Evolutionary conservation across 1,139 yeast genomes (phyloP), one percentile per base, ranked within the genome.

Genomic region (Kurtzmaniella natalensis): DNA sequence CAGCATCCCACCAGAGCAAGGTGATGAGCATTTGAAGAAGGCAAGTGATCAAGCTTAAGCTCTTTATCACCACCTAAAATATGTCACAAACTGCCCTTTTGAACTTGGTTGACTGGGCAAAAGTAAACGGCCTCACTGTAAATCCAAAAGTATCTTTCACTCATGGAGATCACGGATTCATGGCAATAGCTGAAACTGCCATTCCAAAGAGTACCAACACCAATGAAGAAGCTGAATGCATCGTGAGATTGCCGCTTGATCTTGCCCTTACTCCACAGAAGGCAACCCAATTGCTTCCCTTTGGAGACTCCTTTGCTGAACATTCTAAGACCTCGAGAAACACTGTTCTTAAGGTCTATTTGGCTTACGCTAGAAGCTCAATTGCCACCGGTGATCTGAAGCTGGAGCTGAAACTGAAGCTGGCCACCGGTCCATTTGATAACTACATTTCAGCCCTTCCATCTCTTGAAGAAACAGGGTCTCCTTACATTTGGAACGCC

Each of bases 391-490:
- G n/a, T n/a, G n/a, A n/a, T n/a, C n/a, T n/a, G n/a, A n/a, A n/a
- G n/a, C n/a, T n/a, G n/a, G n/a, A n/a, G n/a, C n/a, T n/a, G n/a
- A n/a, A n/a, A n/a, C n/a, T n/a, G n/a, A n/a, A n/a, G n/a, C n/a
- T n/a, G n/a, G n/a, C n/a, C n/a, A n/a, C n/a, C n/a, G n/a, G 14
- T 7, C 57, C 55, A 37, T 70, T 50, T 46, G 37, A 50, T 30
- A 75, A 81, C 0, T 88, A 85, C 48, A 50, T 86, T 22, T 54
- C 64, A 18, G 52, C 71, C n/a, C 64, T 87, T 18, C 95, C 95
- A 0, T 41, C 51, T 2, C 61, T 72, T 4, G 47, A 48, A 3
- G 59, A 64, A 10, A 66, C 76, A 18, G 68, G 69, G 24, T 67
- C 81, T 5, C 94, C 95, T 1, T 72, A 76, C 35, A 75, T 74